A percentile compares a stretch with the other conserved stretches of the same genome.
Evolutionary conservation across 2,329 filamentous ascomycete species (phyloP).

Genomic region (Cercospora sp.): DNA sequence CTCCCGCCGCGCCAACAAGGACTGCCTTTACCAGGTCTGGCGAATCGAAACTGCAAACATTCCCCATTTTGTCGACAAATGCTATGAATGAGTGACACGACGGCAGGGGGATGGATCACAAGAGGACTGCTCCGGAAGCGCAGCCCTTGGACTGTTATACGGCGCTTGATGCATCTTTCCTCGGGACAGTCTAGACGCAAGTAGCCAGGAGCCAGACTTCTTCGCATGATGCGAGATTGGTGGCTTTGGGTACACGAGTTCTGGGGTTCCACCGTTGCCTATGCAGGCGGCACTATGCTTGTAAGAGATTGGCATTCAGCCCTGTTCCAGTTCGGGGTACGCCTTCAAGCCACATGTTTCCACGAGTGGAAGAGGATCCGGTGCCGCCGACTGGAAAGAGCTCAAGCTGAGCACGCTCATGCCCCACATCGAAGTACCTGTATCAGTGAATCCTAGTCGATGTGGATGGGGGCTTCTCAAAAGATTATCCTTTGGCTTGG

Average conservation of each 20-base stretch:
- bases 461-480: neutral
- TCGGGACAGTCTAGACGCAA: neutral
- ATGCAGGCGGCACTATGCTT: neutral
- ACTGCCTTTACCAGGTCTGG: neutral
- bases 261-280: neutral
- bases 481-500: neutral
- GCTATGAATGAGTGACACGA: neutral
- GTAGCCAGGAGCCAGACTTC: neutral
- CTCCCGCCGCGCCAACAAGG: neutral
- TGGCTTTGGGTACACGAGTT: neutral
- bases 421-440: neutral
- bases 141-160: neutral
- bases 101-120: neutral
- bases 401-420: neutral
- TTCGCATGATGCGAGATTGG: neutral
- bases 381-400: neutral
- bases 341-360: neutral
- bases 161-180: neutral
- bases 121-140: neutral
- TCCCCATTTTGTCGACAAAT: conserved; percentile 4
- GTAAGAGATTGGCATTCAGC: neutral
- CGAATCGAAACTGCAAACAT: conserved; percentile 9
- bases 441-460: neutral
- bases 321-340: neutral
- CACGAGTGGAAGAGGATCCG: neutral